Evolutionary conservation across 108 stramenopile species (phyloP).

Genomic region (Fragilaria crotonensis): DNA sequence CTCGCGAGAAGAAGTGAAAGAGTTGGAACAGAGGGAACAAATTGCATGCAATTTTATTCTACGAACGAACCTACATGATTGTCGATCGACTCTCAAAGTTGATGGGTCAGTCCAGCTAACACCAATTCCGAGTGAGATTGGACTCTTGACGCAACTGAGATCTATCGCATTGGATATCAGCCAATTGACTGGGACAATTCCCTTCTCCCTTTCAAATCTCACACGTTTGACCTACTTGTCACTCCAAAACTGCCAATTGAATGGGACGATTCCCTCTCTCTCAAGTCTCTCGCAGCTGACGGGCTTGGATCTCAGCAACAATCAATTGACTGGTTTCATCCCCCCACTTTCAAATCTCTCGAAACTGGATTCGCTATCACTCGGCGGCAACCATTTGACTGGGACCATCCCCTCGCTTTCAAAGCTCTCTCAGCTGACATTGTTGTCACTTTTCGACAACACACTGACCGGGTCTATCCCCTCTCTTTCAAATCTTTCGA

Average conservation of each 20-base stretch:
- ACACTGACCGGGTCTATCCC: neutral
- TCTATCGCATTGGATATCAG: too few species aligned
- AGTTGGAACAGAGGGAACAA: too few species aligned
- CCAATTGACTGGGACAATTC: neutral
- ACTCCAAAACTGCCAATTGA: neutral
- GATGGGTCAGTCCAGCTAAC: too few species aligned
- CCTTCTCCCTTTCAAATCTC: neutral
- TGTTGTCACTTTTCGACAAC: neutral
- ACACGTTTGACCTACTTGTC: neutral
- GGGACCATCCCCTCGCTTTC: neutral
- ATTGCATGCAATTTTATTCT: too few species aligned
- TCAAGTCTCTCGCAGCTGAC: too few species aligned
- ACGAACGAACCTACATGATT: too few species aligned
- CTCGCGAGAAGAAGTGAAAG: too few species aligned
- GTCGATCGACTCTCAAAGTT: too few species aligned
- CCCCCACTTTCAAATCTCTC: neutral
- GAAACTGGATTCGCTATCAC: neutral
- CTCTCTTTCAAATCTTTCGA: neutral
- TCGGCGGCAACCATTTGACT: neutral
- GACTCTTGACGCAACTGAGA: too few species aligned
- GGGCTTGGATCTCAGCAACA: too few species aligned
- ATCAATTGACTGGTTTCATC: neutral
- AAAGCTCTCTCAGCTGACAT: neutral
- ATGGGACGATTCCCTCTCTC: neutral
- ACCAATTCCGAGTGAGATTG: too few species aligned